phyloP scores from a whole-genome alignment of 768 basidiomycete genomes.

The Gloeophyllum trabeum region DNA sequence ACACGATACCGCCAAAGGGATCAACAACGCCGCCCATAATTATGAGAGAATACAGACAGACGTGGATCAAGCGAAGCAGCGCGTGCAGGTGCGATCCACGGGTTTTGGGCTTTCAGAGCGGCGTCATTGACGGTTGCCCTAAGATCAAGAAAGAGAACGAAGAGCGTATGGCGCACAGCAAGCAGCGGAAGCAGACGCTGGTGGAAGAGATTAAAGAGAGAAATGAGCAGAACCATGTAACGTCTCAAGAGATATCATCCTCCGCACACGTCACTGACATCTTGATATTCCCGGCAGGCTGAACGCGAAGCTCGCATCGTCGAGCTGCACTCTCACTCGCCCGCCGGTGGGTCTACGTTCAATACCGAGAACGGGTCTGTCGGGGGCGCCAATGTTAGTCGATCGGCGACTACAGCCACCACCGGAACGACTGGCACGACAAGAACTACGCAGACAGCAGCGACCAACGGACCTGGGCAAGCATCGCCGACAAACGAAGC shows the following conservation, averaged over 20 bases:
- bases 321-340: slow-evolving; percentile 11
- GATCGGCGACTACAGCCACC: too few species aligned
- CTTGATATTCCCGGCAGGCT: too few species aligned
- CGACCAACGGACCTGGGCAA: too few species aligned
- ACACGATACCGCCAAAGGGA: slow-evolving; percentile 31
- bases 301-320: slow-evolving; percentile 14
- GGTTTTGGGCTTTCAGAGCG: neutral
- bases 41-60: slow-evolving; percentile 37
- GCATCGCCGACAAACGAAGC: too few species aligned
- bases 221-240: slow-evolving; percentile 18
- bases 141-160: slow-evolving; percentile 18
- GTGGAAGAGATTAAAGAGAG: slow-evolving; percentile 14
- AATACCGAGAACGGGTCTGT: too few species aligned
- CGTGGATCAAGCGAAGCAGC: slow-evolving; percentile 29
- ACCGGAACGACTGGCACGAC: too few species aligned
- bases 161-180: slow-evolving; percentile 12
- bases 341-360: too few species aligned
- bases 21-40: slow-evolving; percentile 42
- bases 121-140: neutral
- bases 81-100: slow-evolving; percentile 29
- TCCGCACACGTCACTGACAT: too few species aligned
- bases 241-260: slow-evolving; percentile 1
- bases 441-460: too few species aligned
- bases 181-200: slow-evolving; percentile 13
- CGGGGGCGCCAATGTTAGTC: too few species aligned